Conservation (phyloP, 805 yeast genomes). For the Yarrowia deformans region DNA sequence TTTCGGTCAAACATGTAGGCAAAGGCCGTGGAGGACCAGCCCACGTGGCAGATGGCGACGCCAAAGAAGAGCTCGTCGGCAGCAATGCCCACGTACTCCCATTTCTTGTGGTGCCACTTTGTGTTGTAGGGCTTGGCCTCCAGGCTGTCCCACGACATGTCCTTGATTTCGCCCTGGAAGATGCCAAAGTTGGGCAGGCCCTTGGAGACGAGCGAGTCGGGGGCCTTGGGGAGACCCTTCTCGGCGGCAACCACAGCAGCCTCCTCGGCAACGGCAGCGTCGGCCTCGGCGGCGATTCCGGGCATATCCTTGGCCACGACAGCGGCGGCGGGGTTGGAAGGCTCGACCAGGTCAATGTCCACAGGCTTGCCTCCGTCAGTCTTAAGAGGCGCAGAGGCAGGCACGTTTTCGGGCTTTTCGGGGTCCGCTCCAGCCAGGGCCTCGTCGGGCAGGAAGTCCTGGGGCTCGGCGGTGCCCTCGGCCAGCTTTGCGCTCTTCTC, state of each 20-base stretch:
- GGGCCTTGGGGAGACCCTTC: conserved; percentile 32
- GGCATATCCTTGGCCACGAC: conserved; percentile 31
- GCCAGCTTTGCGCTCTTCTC: conserved; percentile 30
- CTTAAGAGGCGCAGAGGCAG: not conserved
- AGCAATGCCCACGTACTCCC: conserved; percentile 32
- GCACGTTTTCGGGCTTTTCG: conserved; percentile 18
- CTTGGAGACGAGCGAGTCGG: conserved; percentile 26
- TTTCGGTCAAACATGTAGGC: conserved; percentile 37
- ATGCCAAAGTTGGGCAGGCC: conserved; percentile 37
- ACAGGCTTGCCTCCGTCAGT: conserved; percentile 21
- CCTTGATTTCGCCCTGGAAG: conserved; percentile 15
- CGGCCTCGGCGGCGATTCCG: conserved; percentile 26
- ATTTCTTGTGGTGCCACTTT: conserved; percentile 33
- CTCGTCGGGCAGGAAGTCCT: conserved; percentile 18
- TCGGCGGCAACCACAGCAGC: conserved; percentile 15
- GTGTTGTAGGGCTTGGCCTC: conserved; percentile 38
- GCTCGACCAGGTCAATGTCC: conserved; percentile 20
- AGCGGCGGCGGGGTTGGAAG: conserved; percentile 20
- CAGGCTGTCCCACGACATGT: conserved; percentile 31
- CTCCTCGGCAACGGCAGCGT: conserved; percentile 28
- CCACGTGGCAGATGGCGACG: conserved; percentile 23
- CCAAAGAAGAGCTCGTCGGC: conserved; percentile 26
- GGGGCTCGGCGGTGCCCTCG: conserved; percentile 21
- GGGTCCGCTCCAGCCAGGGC: conserved; percentile 15
- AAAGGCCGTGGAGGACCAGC: conserved; percentile 37